Base-by-base conservation (phyloP, 495 filamentous ascomycete genomes). In the Chaetomium fimeti region DNA sequence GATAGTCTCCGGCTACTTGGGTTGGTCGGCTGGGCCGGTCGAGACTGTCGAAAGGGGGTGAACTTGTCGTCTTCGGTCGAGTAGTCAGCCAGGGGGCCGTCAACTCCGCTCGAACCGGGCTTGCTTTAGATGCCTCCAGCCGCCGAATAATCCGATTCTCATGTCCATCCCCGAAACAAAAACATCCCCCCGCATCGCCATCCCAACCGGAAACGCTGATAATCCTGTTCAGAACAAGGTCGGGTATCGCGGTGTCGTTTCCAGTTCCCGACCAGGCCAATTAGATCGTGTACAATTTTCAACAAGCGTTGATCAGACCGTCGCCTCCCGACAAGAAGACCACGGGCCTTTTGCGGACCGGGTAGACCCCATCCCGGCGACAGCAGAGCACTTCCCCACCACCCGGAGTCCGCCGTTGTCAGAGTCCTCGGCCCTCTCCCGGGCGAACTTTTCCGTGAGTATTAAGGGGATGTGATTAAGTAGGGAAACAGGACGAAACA, bases 391-490 rank as follows among this genome's bases (percentile, higher is more conserved):
- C 66, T 66, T 68, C 67, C 57, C 52, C 57, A 56, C n/a, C 24
- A 65, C 57, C 63, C 57, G 47, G 42, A 65, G 22, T 47, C 48
- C 58, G 64, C 59, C 59, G 52, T 56, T 18, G 40, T 38, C 48
- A 63, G 55, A 45, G 20, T 63, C 43, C 65, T 66, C 56, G 67
- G 64, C 65, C 65, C 66, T 70, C 69, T 68, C 59, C 69, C 62
- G 51, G 57, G 63, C 62, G 56, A 62, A 68, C 66, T 64, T 72
- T 73, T 68, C 71, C 69, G 63, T 62, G 72, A 75, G 70, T 69
- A 80, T 81, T 79, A 79, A 72, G 71, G 76, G 71, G 65, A 68
- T 75, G 68, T 75, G 72, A 81, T 81, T 82, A 82, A 81, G 79
- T 68, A 72, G 71, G 75, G 75, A 68, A 78, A 72, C 76, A 71